phyloP scores from a whole-genome alignment of 1,284 basidiomycete species.

The Sporisorium graminicola region DNA sequence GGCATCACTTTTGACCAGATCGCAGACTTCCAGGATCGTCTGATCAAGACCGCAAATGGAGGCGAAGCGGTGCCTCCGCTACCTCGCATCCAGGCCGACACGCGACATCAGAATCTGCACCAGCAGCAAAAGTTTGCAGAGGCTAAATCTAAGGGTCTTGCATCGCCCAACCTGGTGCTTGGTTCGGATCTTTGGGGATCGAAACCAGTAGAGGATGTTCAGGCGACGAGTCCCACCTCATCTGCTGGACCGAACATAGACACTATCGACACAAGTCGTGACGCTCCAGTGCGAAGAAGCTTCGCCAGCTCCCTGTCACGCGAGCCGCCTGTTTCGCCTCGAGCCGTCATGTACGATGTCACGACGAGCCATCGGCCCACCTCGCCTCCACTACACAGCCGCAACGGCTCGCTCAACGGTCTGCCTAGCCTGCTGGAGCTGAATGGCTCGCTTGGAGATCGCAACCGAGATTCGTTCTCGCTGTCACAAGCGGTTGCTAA shows the following conservation, averaged over 20 bases:
- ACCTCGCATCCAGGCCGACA: slow-evolving; percentile 15
- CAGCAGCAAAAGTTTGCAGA: slow-evolving; percentile 31
- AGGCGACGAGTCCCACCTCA: neutral
- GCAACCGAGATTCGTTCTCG: slow-evolving; percentile 42
- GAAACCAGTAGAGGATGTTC: slow-evolving; percentile 1
- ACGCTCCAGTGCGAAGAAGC: slow-evolving; percentile 11
- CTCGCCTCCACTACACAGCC: slow-evolving; percentile 52
- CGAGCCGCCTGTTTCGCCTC: slow-evolving; percentile 29
- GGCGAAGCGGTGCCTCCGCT: slow-evolving; percentile 22
- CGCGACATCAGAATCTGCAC: neutral
- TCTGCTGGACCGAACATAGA: neutral
- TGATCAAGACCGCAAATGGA: slow-evolving; percentile 48
- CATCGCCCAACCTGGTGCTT: slow-evolving; percentile 35
- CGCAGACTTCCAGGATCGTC: slow-evolving; percentile 50
- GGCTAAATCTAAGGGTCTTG: slow-evolving; percentile 43
- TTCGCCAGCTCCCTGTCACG: slow-evolving; percentile 22
- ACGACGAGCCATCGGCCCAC: slow-evolving; percentile 63
- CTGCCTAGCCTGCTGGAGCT: slow-evolving; percentile 58
- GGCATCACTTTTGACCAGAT: slow-evolving; percentile 59
- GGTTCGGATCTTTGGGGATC: slow-evolving; percentile 20
- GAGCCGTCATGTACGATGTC: slow-evolving; percentile 65
- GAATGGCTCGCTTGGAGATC: slow-evolving; percentile 18
- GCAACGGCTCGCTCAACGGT: slow-evolving; percentile 37
- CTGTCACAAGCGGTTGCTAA: slow-evolving; percentile 50
- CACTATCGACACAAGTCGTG: neutral